A percentile compares a stretch with the other conserved stretches of the same genome.
Conservation (phyloP, 306 rosid genomes). For the Castanea crenata region DNA sequence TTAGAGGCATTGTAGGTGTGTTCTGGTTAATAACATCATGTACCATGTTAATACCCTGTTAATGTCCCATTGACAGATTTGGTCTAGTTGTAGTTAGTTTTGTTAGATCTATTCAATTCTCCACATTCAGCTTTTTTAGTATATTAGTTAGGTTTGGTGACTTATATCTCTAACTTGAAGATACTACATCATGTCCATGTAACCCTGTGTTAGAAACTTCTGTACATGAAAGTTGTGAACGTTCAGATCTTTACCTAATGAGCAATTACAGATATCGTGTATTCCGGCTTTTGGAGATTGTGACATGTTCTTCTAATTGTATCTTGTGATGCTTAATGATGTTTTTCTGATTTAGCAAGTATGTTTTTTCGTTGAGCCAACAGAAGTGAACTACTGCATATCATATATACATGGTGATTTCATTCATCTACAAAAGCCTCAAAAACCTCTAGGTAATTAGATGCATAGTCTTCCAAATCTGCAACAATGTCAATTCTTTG, state of each 20-base stretch:
- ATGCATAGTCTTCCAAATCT: too few relatives aligned
- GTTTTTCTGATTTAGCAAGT: neutral
- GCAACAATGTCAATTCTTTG: neutral
- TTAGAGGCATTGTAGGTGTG: neutral
- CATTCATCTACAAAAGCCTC: too few relatives aligned
- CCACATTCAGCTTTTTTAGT: slow-evolving; percentile 6
- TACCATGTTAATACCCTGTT: slow-evolving; percentile 5
- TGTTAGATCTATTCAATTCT: slow-evolving; percentile 13
- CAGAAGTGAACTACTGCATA: neutral
- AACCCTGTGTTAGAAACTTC: slow-evolving; percentile 20
- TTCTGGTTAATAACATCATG: slow-evolving; percentile 14
- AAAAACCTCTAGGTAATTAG: too few relatives aligned
- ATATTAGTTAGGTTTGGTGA: slow-evolving; percentile 15
- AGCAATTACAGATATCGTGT: slow-evolving; percentile 5
- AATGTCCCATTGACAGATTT: slow-evolving; percentile 11
- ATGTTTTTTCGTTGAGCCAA: neutral
- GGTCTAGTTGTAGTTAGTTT: slow-evolving; percentile 24
- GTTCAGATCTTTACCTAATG: slow-evolving; percentile 1
- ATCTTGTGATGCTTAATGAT: neutral
- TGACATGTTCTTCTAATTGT: neutral
- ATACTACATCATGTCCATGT: slow-evolving; percentile 18
- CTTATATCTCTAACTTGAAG: neutral
- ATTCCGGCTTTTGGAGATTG: neutral
- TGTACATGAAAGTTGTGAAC: slow-evolving; percentile 29
- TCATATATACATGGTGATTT: neutral